Evolutionary conservation across 1,284 basidiomycete species (phyloP), one percentile per base, ranked within the genome.

Genomic region (Ustilago trichophora): DNA sequence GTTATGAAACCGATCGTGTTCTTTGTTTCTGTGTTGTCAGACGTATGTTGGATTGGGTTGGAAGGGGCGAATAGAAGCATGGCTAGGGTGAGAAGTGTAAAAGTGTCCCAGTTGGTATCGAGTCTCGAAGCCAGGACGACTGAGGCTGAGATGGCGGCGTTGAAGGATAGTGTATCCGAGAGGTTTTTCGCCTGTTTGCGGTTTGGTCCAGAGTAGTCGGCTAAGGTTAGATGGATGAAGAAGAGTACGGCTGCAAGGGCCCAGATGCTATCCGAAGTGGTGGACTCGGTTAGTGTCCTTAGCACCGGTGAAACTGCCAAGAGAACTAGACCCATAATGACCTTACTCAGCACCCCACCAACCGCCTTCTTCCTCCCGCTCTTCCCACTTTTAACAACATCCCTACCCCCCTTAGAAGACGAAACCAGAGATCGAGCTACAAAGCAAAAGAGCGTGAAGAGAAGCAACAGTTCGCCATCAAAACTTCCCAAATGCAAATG

Each of bases 181-280:
- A 67, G 21, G 35, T 27, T 54, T 32, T 27, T 64, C 51, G 6
- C 50, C 13, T 29, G 13, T 47, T 31, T 70, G 66, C 16, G 38
- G 56, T n/a, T n/a, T n/a, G n/a, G n/a, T n/a, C 24, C 67, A 13
- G 54, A 67, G 75, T 90, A 91, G 81, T 91, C 89, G 4, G 87
- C 88, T 11, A 91, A 80, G 31, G 89, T 82, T 5, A 87, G 82
- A 76, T 89, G 88, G 34, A 89, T 82, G 34, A 85, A 82, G 73
- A 90, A 88, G 27, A 92, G 84, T 66, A 83, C 83, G 12, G 87
- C 86, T 40, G 91, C 88, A 38, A 98, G 83, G 6, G 94, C 94
- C 93, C 93, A 98, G 71, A 98, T 96, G 22, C 92, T 93, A 81
- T 98, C 96, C 12, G 90, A 91, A 16, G 95, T 97, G 0, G 94